phyloP scores from a whole-genome alignment of 768 basidiomycete species.

The Amanita pallidorosea region DNA sequence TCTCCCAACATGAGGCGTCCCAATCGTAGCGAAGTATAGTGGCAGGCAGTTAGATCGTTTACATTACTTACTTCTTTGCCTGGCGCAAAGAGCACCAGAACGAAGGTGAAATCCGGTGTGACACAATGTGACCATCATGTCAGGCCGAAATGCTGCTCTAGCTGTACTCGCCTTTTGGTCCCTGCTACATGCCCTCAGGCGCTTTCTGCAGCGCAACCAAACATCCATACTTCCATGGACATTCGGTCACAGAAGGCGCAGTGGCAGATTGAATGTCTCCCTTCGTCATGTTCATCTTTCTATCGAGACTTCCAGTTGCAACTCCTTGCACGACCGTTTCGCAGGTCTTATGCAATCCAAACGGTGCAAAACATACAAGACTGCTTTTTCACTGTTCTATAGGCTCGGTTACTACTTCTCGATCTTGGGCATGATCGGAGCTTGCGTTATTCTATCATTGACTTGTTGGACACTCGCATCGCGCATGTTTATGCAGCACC shows the following conservation, averaged over 20 bases:
- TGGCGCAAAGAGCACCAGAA: not conserved
- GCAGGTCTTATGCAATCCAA: slow-evolving; percentile 21
- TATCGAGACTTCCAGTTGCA: slow-evolving; percentile 40
- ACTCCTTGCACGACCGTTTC: slow-evolving; percentile 36
- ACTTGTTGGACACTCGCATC: slow-evolving; percentile 15
- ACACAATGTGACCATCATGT: not conserved
- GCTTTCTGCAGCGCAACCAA: not conserved
- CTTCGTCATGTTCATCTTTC: slow-evolving; percentile 21
- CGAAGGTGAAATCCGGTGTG: not conserved
- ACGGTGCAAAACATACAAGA: slow-evolving; percentile 15
- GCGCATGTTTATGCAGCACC: slow-evolving; percentile 4
- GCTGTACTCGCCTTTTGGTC: slow-evolving; percentile 2
- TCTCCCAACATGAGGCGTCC: not conserved
- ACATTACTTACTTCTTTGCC: not conserved
- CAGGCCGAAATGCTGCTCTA: not conserved
- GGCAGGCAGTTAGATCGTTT: not conserved
- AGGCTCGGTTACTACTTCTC: slow-evolving; percentile 36
- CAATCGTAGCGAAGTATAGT: slow-evolving; percentile 1
- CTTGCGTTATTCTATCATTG: slow-evolving; percentile 27
- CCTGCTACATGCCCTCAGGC: not conserved
- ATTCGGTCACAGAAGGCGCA: not conserved
- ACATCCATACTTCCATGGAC: not conserved
- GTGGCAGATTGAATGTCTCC: not conserved
- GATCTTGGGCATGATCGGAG: slow-evolving; percentile 36
- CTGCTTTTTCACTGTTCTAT: slow-evolving; percentile 29